A percentile compares a stretch with the other conserved stretches of the same genome.
These are phyloP conservation scores for Cryoendolithus antarcticus DNA, from an alignment of 2,329 filamentous ascomycete genomes.

Conservation along the genomic window DNA sequence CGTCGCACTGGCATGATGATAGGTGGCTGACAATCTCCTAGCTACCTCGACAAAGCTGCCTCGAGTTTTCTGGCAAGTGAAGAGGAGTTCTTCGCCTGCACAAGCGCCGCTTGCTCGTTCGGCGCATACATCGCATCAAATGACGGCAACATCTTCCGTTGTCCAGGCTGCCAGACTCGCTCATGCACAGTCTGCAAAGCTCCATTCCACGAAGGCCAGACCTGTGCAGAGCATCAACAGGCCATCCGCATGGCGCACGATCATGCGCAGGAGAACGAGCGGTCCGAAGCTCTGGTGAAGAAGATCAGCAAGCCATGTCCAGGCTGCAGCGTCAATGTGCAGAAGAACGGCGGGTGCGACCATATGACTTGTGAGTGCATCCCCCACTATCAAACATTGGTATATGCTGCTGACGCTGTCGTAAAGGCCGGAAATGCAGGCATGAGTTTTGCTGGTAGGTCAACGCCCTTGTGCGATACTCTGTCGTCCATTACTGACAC, in stretches of 20 bases:
- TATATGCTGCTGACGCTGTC: too few relatives aligned
- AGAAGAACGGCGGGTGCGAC: slow-evolving; percentile 17
- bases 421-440: slow-evolving; percentile 8
- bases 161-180: slow-evolving; percentile 10
- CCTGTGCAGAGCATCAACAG: slow-evolving; percentile 10
- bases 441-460: slow-evolving; percentile 19
- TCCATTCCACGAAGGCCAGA: slow-evolving; percentile 12
- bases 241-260: slow-evolving; percentile 1
- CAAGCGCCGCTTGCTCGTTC: slow-evolving; percentile 6
- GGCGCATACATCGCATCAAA: slow-evolving; percentile 11
- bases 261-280: slow-evolving; percentile 1
- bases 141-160: slow-evolving; percentile 15
- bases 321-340: slow-evolving; percentile 11
- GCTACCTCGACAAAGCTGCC: too few relatives aligned
- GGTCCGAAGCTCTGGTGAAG: slow-evolving; percentile 2
- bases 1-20: too few relatives aligned
- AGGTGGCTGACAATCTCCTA: too few relatives aligned
- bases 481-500: too few relatives aligned
- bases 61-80: too few relatives aligned
- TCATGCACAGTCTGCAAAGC: slow-evolving; percentile 13
- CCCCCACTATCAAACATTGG: too few relatives aligned
- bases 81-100: slow-evolving; percentile 5
- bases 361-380: slow-evolving; percentile 16
- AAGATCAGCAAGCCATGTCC: slow-evolving; percentile 13
- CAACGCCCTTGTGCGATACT: too few relatives aligned